phyloP scores from a whole-genome alignment of 805 yeast genomes.

The Maudiozyma bulderi region DNA sequence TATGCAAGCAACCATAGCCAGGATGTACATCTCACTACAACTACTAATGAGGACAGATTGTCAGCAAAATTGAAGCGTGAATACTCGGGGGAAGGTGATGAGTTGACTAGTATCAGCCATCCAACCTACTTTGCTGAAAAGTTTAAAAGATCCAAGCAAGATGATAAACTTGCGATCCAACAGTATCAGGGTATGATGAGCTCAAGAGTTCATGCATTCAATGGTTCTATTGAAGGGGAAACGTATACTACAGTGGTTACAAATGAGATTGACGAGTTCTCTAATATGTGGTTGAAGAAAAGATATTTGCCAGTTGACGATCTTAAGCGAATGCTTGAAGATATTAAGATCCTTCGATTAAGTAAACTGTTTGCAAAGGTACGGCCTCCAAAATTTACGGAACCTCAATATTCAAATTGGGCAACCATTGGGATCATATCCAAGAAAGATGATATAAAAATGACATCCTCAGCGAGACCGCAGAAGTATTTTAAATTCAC shows the following conservation, averaged over 20 bases:
- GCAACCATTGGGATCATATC: conserved; percentile 65
- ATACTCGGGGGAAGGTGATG: background rate
- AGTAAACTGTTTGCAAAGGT: conserved; percentile 56
- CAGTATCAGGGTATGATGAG: conserved; percentile 23
- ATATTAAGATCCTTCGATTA: conserved; percentile 47
- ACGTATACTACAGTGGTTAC: conserved; percentile 24
- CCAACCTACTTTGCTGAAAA: conserved; percentile 29
- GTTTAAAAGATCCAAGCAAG: conserved; percentile 20
- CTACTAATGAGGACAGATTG: conserved; percentile 9
- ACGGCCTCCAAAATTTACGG: conserved; percentile 54
- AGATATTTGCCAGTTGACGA: conserved; percentile 36
- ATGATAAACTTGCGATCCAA: conserved; percentile 15
- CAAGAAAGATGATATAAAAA: conserved; percentile 44
- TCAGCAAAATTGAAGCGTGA: background rate
- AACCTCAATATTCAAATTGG: conserved; percentile 70
- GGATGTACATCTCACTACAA: background rate
- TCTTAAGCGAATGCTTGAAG: conserved; percentile 34
- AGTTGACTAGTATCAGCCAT: background rate
- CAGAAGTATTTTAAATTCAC: conserved; percentile 51
- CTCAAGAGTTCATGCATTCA: conserved; percentile 35
- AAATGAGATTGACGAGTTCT: conserved; percentile 38
- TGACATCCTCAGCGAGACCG: conserved; percentile 33
- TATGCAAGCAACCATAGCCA: background rate
- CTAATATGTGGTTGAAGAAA: conserved; percentile 35
- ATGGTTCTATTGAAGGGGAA: conserved; percentile 11